Conservation (phyloP, 164 flowering plant species). For the Annona squamosa region DNA sequence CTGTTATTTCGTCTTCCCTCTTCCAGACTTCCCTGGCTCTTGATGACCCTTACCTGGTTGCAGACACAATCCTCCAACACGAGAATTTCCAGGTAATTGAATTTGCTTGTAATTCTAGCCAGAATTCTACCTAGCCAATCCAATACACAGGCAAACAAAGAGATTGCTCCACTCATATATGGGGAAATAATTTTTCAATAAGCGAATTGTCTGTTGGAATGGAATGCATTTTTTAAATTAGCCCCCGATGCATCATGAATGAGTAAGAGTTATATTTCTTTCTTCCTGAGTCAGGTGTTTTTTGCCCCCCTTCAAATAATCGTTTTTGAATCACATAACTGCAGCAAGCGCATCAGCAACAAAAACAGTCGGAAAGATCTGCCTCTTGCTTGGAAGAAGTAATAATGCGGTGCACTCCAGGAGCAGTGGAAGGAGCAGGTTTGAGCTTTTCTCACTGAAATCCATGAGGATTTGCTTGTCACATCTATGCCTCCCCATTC, state of each 20-base stretch:
- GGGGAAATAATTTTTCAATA: background rate
- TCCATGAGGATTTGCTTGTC: slow-evolving; percentile 24
- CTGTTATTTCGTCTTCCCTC: slow-evolving; percentile 63
- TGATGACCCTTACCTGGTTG: slow-evolving; percentile 55
- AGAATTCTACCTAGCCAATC: too few relatives aligned
- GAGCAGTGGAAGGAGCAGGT: slow-evolving; percentile 71
- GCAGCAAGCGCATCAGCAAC: slow-evolving; percentile 69
- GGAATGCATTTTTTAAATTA: background rate
- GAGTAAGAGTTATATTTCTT: background rate
- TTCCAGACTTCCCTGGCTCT: slow-evolving; percentile 54
- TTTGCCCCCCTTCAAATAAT: background rate
- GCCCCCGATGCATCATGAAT: background rate
- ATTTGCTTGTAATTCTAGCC: background rate
- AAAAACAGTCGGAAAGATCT: slow-evolving; percentile 59
- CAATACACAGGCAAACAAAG: too few relatives aligned
- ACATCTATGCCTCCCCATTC: background rate
- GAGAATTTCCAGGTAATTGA: slow-evolving; percentile 55
- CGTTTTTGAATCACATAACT: background rate
- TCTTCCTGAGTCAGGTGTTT: background rate
- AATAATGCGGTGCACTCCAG: slow-evolving; percentile 84
- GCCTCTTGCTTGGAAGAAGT: slow-evolving; percentile 74
- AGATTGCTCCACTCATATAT: too few relatives aligned
- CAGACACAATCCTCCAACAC: slow-evolving; percentile 64
- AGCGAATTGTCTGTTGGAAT: background rate
- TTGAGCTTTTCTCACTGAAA: slow-evolving; percentile 51